Evolutionary conservation across 768 basidiomycete species (phyloP), one percentile per base, ranked within the genome.

Genomic region (Phlebiopsis gigantea): DNA sequence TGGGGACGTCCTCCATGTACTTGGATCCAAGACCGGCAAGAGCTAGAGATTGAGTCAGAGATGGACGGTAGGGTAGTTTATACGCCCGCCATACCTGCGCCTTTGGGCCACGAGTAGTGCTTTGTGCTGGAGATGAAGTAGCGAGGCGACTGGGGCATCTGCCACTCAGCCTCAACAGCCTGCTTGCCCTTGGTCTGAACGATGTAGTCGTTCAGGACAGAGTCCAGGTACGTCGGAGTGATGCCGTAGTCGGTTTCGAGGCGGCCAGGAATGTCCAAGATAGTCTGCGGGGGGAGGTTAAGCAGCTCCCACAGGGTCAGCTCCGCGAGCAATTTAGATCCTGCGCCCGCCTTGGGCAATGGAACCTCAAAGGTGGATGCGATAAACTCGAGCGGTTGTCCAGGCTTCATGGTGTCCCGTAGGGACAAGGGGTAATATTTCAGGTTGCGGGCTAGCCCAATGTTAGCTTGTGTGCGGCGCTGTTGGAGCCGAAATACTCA

Each of bases 21-120:
- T 64, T 60, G 3, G 71, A 71, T 1, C 78, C 78, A 15, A 80
- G 71, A 1, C 78, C 77, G 31, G 72, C 66, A 26, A 78, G 52
- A 9, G 75, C 78, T 79, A 22, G 17, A 41, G 2, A 17, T 39
- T 17, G 17, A 10, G 41, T 26, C 24, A 26, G 26, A 55, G 26
- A 42, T 46, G 17, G 2, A 42, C 51, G 19, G 24, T 17, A 25
- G 44, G 8, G 24, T 1, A 21, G 44, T 14, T 44, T 29, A 46
- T 24, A 53, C n/a, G 21, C 46, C 24, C 22, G 31, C 65, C 69
- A 48, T 57, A 77, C 77, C 73, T 22, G 74, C 72, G 19, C 69
- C 70, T 62, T 79, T 79, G 14, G 76, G 76, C 78, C 78, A 79
- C 1, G 77, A 78, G 52, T 75, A 77, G 61, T 78, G 76, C 17